Percentiles rank a stretch among this genome's conserved stretches.
phyloP scores from a whole-genome alignment of 371 early-diverging fungal genomes.

The Syncephalastrum sp. region DNA sequence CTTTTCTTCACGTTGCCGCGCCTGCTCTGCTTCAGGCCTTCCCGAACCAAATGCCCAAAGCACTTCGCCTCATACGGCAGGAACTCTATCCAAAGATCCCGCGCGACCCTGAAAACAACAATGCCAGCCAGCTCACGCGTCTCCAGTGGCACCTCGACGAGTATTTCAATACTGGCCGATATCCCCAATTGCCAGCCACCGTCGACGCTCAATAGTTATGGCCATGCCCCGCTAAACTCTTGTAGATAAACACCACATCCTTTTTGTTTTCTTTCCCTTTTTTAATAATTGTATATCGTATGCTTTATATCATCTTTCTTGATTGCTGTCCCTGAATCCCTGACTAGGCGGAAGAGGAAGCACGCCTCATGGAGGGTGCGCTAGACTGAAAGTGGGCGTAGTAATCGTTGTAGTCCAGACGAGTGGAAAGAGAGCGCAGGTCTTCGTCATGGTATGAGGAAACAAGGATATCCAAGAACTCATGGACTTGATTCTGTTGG shows the following conservation, averaged over 20 bases:
- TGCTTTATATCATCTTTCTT: neutral
- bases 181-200: conserved; percentile 6
- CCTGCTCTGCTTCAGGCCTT: conserved; percentile 28
- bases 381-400: conserved; percentile 25
- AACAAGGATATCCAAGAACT: conserved; percentile 51
- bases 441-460: conserved; percentile 70
- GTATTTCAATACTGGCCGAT: conserved; percentile 12
- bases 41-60: conserved; percentile 36
- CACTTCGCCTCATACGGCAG: conserved; percentile 25
- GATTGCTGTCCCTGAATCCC: neutral
- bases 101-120: conserved; percentile 13
- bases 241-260: no score
- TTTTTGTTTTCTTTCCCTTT: no score
- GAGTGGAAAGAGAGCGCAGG: conserved; percentile 62
- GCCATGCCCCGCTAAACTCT: no score
- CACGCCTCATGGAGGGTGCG: no score
- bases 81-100: conserved; percentile 23
- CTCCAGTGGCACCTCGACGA: conserved; percentile 12
- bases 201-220: no score
- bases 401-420: conserved; percentile 81
- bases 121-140: conserved; percentile 14
- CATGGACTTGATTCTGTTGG: conserved; percentile 30
- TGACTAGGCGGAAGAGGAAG: neutral
- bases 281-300: neutral
- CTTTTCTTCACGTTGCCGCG: conserved; percentile 63